These are phyloP conservation scores for Ophiostoma angusticollis DNA, from an alignment of 2,329 filamentous ascomycete species.

Conservation along the genomic window DNA sequence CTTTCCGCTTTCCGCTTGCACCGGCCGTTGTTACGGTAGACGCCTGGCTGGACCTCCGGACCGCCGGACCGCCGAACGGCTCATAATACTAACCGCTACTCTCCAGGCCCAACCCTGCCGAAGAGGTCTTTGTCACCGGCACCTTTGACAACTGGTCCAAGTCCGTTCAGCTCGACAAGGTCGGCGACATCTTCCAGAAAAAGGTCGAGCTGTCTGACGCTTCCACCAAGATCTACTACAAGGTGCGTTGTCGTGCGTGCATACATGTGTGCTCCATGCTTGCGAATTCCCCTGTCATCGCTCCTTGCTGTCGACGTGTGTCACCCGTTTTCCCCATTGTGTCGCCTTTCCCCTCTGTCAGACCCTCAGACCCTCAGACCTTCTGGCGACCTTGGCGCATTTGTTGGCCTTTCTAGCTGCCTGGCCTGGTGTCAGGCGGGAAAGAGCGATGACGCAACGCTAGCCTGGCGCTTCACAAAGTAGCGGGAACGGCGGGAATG, in stretches of 20 bases:
- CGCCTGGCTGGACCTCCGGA: too few species aligned
- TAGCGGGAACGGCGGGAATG: too few species aligned
- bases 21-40: too few species aligned
- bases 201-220: slow-evolving; percentile 57
- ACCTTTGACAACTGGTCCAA: slow-evolving; percentile 92
- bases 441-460: too few species aligned
- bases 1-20: background rate
- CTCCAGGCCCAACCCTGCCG: slow-evolving; percentile 65
- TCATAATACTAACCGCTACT: background rate
- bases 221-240: slow-evolving; percentile 75
- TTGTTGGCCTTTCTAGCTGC: background rate
- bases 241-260: slow-evolving; percentile 56
- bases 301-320: background rate
- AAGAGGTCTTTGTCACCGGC: slow-evolving; percentile 87
- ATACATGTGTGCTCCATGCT: background rate
- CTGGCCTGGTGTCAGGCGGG: too few species aligned
- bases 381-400: too few species aligned
- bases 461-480: too few species aligned
- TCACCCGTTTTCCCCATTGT: background rate
- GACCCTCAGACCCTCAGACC: too few species aligned
- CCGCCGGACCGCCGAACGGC: background rate
- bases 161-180: slow-evolving; percentile 69
- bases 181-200: slow-evolving; percentile 64
- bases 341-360: background rate
- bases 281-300: background rate